Evolutionary conservation across 768 basidiomycete species (phyloP), one percentile per base, ranked within the genome.

Genomic region (Hericium alpestre): DNA sequence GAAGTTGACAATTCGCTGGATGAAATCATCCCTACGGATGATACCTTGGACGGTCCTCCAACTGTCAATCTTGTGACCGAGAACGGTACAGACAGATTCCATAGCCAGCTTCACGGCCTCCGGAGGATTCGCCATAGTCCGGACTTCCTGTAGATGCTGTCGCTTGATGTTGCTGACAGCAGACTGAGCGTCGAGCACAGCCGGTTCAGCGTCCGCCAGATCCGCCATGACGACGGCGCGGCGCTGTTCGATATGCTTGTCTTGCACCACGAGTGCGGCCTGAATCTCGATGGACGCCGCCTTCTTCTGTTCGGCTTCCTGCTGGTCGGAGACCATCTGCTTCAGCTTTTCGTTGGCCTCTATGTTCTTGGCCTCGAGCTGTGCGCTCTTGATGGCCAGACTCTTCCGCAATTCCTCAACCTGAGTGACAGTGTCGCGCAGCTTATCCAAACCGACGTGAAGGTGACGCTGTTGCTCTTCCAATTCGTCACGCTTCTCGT

Each of bases 391-490:
- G 65, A 87, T 85, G 2, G 96, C 94, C 40, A 98, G 82, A 68
- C 93, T 96, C 73, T 90, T 90, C 55, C 95, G 82, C 25, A 99
- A 79, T 65, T 97, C 90, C 71, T 98, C 96, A 38, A 99, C 96
- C 68, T 98, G 94, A 1, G 86, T 88, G 59, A 99, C 94, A 0
- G 96, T 99, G 58, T 94, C 91, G 32, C 83, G 86, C 25, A 98
- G 81, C 71, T 99, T 99, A 71, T 98, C 94, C 53, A 99, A 81
- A 57, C 96, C 96, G 59, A 98, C 93, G 64, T 99, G 96, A 55
- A 99, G 79, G 73, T 99, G 96, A 32, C 96, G 87, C 66, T 98
- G 96, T 66, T 99, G 94, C 68, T 99, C 96, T 70, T 98, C 96
- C 16, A 99, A 77, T 66, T 97, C 94, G 61, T 96, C 94, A 12